Evolutionary conservation across 106 monocot species (phyloP).

Genomic region (Dioscorea dumetorum): DNA sequence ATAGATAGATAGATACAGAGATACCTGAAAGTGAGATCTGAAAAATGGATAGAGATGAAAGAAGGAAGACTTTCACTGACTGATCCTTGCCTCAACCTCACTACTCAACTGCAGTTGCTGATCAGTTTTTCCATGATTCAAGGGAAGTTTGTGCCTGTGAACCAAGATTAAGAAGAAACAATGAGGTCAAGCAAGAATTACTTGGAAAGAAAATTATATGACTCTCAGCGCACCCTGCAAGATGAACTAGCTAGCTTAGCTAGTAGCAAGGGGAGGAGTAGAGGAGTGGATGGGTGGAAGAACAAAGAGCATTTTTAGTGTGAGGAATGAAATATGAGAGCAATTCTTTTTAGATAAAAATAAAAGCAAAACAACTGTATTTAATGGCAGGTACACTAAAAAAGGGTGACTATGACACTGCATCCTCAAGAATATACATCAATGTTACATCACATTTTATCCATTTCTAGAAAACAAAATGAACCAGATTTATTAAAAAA

Average conservation of each 20-base stretch:
- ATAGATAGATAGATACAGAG: too few relatives aligned
- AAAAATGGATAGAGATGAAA: neutral
- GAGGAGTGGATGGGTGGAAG: constrained; percentile 3
- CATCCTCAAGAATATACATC: constrained; percentile 21
- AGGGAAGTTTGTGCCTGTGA: constrained; percentile 2
- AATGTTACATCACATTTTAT: constrained; percentile 4
- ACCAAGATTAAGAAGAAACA: neutral
- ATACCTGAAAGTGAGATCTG: constrained; percentile 2
- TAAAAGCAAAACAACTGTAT: constrained; percentile 14
- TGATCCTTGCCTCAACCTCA: neutral
- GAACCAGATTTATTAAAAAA: too few relatives aligned
- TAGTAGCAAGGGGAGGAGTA: constrained; percentile 14
- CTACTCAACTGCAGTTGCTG: neutral
- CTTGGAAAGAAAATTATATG: constrained; percentile 6
- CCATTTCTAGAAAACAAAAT: neutral
- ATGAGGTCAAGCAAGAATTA: neutral
- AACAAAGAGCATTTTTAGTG: constrained; percentile 28
- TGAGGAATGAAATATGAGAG: constrained; percentile 8
- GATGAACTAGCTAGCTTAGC: constrained; percentile 1
- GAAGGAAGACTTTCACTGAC: constrained; percentile 2
- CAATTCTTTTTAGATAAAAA: neutral
- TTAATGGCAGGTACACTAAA: constrained; percentile 40
- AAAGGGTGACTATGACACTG: constrained; percentile 35
- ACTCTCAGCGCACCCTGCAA: neutral
- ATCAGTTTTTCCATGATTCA: constrained; percentile 10